Evolutionary conservation across 1,284 basidiomycete genomes (phyloP).

Genomic region (Agroathelia rolfsii): DNA sequence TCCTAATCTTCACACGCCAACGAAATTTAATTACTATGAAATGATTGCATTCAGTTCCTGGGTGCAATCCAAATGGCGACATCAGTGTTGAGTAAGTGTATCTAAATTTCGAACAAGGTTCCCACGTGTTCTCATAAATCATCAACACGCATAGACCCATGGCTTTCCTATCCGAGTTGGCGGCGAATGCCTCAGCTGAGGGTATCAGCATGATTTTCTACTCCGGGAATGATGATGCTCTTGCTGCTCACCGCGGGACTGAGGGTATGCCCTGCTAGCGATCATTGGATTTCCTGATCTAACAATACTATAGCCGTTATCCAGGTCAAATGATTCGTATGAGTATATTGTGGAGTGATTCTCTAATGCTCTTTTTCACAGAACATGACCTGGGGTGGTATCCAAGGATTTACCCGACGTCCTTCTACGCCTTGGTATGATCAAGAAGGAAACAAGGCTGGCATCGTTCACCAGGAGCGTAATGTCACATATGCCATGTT

Average conservation of each 20-base stretch:
- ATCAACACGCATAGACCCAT: conserved; percentile 18
- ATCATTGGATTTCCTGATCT: no score
- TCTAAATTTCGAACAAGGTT: no score
- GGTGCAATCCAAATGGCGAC: no score
- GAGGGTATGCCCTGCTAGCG: conserved; percentile 36
- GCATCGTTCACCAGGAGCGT: conserved; percentile 64
- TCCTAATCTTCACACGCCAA: no score
- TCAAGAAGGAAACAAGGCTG: conserved; percentile 47
- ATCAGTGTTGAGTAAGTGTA: no score
- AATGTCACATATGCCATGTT: conserved; percentile 57
- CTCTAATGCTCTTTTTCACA: no score
- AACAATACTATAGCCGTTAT: conserved; percentile 40
- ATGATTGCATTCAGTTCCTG: no score
- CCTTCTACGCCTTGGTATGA: conserved; percentile 59
- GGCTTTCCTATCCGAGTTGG: conserved; percentile 21
- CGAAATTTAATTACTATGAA: no score
- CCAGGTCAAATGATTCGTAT: no score
- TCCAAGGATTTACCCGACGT: conserved; percentile 57
- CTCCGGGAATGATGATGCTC: conserved; percentile 22
- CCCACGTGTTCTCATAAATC: no score
- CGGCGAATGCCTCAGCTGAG: conserved; percentile 16
- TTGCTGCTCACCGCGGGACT: conserved; percentile 50
- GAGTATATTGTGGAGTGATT: no score
- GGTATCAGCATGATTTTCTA: conserved; percentile 21
- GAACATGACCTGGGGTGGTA: conserved; percentile 70